phyloP scores from a whole-genome alignment of 441 rosid genomes.

The Pelargonium australe region DNA sequence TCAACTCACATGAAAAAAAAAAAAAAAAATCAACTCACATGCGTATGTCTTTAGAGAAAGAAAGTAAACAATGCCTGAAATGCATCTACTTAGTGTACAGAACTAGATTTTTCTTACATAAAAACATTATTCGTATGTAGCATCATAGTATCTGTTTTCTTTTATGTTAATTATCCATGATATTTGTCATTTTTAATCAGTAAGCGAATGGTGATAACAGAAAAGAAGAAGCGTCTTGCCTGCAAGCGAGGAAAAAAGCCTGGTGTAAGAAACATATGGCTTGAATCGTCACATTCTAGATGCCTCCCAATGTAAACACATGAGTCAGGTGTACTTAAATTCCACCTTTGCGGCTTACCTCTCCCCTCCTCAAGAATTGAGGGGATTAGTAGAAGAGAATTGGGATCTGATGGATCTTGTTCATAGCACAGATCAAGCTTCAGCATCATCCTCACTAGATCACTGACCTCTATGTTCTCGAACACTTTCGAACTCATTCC shows the following conservation, averaged over 20 bases:
- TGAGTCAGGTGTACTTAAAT: conserved; percentile 42
- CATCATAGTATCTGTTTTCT: neutral
- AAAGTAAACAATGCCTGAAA: no score
- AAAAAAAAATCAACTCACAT: no score
- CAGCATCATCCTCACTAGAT: conserved; percentile 77
- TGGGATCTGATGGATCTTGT: conserved; percentile 65
- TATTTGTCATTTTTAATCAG: neutral
- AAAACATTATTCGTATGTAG: no score
- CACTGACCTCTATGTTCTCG: conserved; percentile 62
- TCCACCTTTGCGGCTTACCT: conserved; percentile 86
- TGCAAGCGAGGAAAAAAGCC: conserved; percentile 92
- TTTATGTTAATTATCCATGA: neutral
- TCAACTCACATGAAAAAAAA: no score
- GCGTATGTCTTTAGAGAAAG: no score
- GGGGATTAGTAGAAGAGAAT: conserved; percentile 67
- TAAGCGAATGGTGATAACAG: neutral
- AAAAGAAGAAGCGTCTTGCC: conserved; percentile 31
- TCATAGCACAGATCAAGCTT: conserved; percentile 75
- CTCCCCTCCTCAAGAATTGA: conserved; percentile 88
- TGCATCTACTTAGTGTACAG: neutral
- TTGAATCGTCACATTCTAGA: conserved; percentile 85
- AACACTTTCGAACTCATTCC: conserved; percentile 79
- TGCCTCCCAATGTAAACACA: conserved; percentile 72
- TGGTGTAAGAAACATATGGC: conserved; percentile 80
- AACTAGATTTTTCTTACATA: neutral